Base-by-base conservation (phyloP, 331 rosid species). In the Dryas integrifolia region DNA sequence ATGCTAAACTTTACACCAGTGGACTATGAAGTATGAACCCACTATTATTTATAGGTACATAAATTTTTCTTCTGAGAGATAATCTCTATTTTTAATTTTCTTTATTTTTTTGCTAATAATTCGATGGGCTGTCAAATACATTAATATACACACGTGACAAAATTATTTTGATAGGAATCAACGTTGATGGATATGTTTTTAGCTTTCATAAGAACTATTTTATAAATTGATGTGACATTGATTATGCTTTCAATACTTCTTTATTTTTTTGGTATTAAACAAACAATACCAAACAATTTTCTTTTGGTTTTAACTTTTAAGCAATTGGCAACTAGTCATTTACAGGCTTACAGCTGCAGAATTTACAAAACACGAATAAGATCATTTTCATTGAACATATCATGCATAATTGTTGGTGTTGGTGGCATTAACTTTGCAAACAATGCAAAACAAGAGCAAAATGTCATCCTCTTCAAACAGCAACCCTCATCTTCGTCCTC, bases 401-500 rank as follows among this genome's bases (percentile, higher is more conserved):
- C 50, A 41, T 63, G 41, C 55, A 63, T 58, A 24, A 3, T 21
- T 41, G 24, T 55, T 1, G 55, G 21, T 26, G 43, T 6, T 66
- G 59, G n/a, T 30, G 70, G 46, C 12, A 56, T 60, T 41, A 46
- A 30, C 67, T 58, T 3, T 21, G 70, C 61, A 75, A 12, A 12
- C 50, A 67, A 9, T 81, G 67, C 79, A 79, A 66, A 51, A 45
- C 41, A 79, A 81, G 21, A 55, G 71, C 38, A 56, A 61, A 65
- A 58, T 69, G 13, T 72, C 56, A 43, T 66, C 78, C 77, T 65
- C 56, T 24, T 24, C 8, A 46, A 44, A 73, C 50, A 58, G n/a
- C 41, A 74, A 16, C 46, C 43, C 65, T 52, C 55, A 69, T 56
- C 80, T 78, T 64, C 85, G 71, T 69, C 73, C 83, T 50, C 56